Evolutionary conservation across 805 yeast species (phyloP), one percentile per base, ranked within the genome.

Genomic region (Candida oleophila): DNA sequence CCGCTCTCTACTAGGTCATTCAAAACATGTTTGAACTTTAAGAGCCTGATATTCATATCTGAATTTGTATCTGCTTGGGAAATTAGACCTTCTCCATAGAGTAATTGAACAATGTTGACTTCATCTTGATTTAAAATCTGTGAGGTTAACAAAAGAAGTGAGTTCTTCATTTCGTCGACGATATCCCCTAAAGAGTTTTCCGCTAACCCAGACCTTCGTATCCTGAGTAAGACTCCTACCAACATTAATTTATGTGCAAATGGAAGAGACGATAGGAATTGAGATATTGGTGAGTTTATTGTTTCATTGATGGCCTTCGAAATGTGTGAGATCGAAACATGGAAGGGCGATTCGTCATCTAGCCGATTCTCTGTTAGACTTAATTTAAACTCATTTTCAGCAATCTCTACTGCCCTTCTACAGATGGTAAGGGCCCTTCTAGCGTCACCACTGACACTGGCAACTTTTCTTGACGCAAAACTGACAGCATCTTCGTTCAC

Each of bases 381-480:
- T 8, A 15, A 8, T 34, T 60, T 56, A 58, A 74, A 80, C 49
- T 83, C 87, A 30, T 66, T 58, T 57, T 89, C 95, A 0, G 96
- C 96, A 25, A 91, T 73, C 59, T 89, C 97, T 5, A 91, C 85
- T 0, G 97, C 97, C 47, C 97, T 71, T 34, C 91, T 77, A 59
- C 97, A 87, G 20, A 94, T 87, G 47, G 86, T 86, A 46, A 94
- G 71, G 0, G 96, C 97, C 49, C 98, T 73, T 57, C 99, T 76
- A 1, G 97, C 99, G 71, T 94, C 99, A 48, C 99, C 99, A 61
- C 95, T 87, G 2, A 94, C 97, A 66, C 94, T 82, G 3, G 98
- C 96, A 38, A 94, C 95, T 63, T 90, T 91, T 65, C 97, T 78
- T 1, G 97, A 82, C 0, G 97, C 97, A 71, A 87, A 90, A 48